Percentiles rank a stretch among this genome's conserved stretches.
phyloP scores from a whole-genome alignment of 148 eudicot genomes.

The Agrostemma githago region DNA sequence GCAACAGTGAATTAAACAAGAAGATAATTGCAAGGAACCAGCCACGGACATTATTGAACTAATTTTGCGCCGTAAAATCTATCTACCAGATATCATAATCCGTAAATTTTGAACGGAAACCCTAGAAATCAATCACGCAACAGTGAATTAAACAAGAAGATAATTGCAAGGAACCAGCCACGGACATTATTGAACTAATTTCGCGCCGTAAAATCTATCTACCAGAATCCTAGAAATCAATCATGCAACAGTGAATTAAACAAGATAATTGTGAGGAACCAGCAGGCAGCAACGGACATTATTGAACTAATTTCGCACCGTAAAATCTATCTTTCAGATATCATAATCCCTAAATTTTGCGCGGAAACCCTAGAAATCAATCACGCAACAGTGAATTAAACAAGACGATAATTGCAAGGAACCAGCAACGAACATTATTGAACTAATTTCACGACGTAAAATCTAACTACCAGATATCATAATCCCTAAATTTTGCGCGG shows the following conservation, averaged over 20 bases:
- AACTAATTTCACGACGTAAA: too few relatives aligned
- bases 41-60: too few relatives aligned
- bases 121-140: too few relatives aligned
- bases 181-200: conserved; percentile 30
- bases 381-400: background rate
- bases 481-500: too few relatives aligned
- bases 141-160: conserved; percentile 32
- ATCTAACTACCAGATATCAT: too few relatives aligned
- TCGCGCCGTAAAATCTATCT: background rate
- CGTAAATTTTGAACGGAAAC: too few relatives aligned
- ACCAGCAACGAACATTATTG: too few relatives aligned
- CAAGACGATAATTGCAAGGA: too few relatives aligned
- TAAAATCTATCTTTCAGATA: conserved; percentile 1
- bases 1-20: background rate
- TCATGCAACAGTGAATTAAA: background rate
- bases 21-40: too few relatives aligned
- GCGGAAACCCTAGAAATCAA: background rate
- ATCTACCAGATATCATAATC: too few relatives aligned
- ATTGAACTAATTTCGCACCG: background rate
- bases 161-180: conserved; percentile 49
- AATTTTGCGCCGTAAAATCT: too few relatives aligned
- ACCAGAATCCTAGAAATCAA: background rate
- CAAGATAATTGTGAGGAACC: conserved; percentile 44
- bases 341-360: background rate
- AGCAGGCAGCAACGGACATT: conserved; percentile 46